Base-by-base conservation (phyloP, 2,329 filamentous ascomycete species). In the Alternaria solani region DNA sequence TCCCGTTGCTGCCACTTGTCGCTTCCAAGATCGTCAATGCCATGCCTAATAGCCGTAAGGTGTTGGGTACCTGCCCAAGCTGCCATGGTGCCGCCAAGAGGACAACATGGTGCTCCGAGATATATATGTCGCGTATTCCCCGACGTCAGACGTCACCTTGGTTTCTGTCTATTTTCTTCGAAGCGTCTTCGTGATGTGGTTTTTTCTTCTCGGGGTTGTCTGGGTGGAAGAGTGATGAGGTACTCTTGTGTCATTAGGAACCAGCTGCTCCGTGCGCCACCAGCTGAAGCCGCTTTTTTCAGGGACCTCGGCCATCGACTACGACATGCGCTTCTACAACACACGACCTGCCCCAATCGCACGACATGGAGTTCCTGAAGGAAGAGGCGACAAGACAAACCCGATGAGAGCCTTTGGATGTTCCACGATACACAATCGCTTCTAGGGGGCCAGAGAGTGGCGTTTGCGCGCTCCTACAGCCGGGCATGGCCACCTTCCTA, bases 91-190 rank as follows among this genome's bases (percentile, higher is more conserved):
- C 16, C 46, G 46, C 46, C 46, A 48, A 48, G 46, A 48, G 46
- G 46, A 34, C 46, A 48, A 34, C 46, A 48, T 48, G 46, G 46
- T 48, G 46, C 46, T 48, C 46, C 36, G 46, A 25, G 30, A 48
- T 25, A 48, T 48, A 48, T 48, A 48, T 48, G 46, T 12, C 14
- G 23, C 20, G 6, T 30, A 20, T 3, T 25, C 1, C 30, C 46
- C 18, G 2, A n/a, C 9, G 18, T 4, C 4, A 14, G 20, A 12
- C 12, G 7, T 48, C 18, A 25, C 16, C 32, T 25, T 36, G 18
- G 1, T 25, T 16, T 16, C 5, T 1, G 25, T 16, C 30, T 2
- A 36, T 48, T 25, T 30, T 25, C 20, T n/a, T 12, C 18, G 20
- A 16, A 30, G 2, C 11, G 5, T n/a, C 46, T 48, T 25, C 18